Conservation (phyloP, 306 rosid species). For the Urtica urens region DNA sequence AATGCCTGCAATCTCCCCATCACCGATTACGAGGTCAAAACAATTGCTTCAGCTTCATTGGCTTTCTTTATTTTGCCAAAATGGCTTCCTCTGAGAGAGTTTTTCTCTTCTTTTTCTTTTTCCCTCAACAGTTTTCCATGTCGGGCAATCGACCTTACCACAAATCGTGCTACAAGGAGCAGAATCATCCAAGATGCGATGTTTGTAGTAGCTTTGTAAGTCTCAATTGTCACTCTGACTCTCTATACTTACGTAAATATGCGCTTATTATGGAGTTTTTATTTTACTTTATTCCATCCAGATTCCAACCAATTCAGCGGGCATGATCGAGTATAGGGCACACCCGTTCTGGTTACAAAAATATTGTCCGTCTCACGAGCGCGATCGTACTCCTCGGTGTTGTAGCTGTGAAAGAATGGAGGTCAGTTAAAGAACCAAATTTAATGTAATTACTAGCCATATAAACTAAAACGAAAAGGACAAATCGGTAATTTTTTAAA, state of each 20-base stretch:
- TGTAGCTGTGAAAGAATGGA: constrained; percentile 99
- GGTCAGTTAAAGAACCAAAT: constrained; percentile 43
- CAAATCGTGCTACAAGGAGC: constrained; percentile 81
- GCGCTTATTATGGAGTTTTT: no score
- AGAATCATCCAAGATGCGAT: constrained; percentile 89
- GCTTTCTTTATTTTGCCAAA: background rate
- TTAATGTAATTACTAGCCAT: no score
- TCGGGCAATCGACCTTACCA: constrained; percentile 68
- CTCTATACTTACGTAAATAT: background rate
- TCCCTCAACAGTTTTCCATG: constrained; percentile 63
- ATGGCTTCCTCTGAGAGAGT: background rate
- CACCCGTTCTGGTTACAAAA: constrained; percentile 96
- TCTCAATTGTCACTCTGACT: constrained; percentile 13
- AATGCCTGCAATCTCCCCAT: constrained; percentile 70
- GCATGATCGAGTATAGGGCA: constrained; percentile 85
- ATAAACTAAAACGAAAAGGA: no score
- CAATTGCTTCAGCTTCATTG: constrained; percentile 3
- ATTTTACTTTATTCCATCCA: constrained; percentile 19
- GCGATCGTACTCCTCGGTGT: constrained; percentile 87
- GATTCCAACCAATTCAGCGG: constrained; percentile 91
- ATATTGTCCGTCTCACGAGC: constrained; percentile 93
- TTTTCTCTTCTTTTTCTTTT: constrained; percentile 3
- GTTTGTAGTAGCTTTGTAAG: constrained; percentile 83
- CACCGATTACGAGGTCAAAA: constrained; percentile 80
- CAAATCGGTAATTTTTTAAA: no score